Base-by-base conservation (phyloP, 169 alveolate genomes). In the Fabrea salina region DNA sequence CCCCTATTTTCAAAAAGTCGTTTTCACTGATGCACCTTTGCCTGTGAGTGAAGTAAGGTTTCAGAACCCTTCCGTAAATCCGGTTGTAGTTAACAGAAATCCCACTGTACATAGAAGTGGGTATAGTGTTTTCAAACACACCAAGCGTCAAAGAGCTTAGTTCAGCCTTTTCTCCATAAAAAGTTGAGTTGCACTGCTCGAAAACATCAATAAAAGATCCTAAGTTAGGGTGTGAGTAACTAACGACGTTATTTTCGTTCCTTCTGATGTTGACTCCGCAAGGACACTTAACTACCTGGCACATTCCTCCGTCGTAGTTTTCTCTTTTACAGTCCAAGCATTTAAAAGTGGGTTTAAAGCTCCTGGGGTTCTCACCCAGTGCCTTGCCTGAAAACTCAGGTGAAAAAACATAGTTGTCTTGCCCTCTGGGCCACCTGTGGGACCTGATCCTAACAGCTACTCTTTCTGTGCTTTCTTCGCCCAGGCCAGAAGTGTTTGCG, bases 261-360 rank as follows among this genome's bases (percentile, higher is more conserved):
- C 66, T 8, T 11, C 39, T n/a, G 25, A 33, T n/a, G 8, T 8
- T n/a, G 25, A 11, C 33, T n/a, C 66, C 66, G 25, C 66, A 54
- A 19, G 66, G 33, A 54, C 66, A 54, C 25, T 8, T n/a, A 8
- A n/a, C 30, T 22, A n/a, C 25, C 66, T 54, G 66, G 22, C 66
- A 54, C 25, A 54, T n/a, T 8, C 66, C 66, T 11, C 66, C 66
- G 25, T 54, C 66, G 22, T n/a, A 54, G 22, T 54, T 54, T 22
- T 54, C 66, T 54, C 66, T 54, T 54, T 33, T 33, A 54, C 66
- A 54, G 11, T 54, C 25, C 66, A n/a, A 33, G 25, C 66, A 54
- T 7, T 54, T 22, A n/a, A 54, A 54, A 19, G 25, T 54, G 11
- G 66, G 66, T 7, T 7, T 11, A 19, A 54, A 54, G 8, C 39